Conservation (phyloP, 441 rosid species). For the Erodium moschatum region DNA sequence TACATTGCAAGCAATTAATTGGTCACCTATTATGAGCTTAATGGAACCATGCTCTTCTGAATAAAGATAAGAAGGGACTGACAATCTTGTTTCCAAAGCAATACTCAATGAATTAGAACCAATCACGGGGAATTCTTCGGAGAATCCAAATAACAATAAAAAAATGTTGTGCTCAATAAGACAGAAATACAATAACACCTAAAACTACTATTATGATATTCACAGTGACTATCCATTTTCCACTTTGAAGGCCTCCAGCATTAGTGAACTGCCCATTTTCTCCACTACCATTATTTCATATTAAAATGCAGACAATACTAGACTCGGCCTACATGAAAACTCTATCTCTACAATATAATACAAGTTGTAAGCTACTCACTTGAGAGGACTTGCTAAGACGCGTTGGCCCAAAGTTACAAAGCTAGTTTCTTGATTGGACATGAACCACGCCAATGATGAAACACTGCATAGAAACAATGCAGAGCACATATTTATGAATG, state of each 20-base stretch:
- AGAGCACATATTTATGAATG: constrained; percentile 3
- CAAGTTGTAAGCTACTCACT: constrained; percentile 42
- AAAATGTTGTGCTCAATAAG: not conserved
- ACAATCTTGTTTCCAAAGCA: no score
- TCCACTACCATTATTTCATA: not conserved
- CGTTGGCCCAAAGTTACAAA: constrained; percentile 98
- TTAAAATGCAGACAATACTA: not conserved
- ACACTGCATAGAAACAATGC: constrained; percentile 47
- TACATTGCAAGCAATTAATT: not conserved
- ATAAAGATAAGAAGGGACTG: no score
- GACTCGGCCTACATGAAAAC: not conserved
- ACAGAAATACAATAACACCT: not conserved
- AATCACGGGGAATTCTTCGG: not conserved
- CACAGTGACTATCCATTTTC: not conserved
- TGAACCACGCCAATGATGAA: constrained; percentile 88
- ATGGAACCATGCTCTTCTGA: not conserved
- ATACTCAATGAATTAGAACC: no score
- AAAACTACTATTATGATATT: not conserved
- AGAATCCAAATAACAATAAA: not conserved
- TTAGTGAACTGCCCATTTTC: not conserved
- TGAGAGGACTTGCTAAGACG: constrained; percentile 85
- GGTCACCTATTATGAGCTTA: not conserved
- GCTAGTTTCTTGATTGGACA: constrained; percentile 95
- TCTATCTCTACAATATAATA: constrained; percentile 10
- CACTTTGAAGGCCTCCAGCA: not conserved